Evolutionary conservation across 495 filamentous ascomycete species (phyloP).

Genomic region (Sphaerosporella brunnea): DNA sequence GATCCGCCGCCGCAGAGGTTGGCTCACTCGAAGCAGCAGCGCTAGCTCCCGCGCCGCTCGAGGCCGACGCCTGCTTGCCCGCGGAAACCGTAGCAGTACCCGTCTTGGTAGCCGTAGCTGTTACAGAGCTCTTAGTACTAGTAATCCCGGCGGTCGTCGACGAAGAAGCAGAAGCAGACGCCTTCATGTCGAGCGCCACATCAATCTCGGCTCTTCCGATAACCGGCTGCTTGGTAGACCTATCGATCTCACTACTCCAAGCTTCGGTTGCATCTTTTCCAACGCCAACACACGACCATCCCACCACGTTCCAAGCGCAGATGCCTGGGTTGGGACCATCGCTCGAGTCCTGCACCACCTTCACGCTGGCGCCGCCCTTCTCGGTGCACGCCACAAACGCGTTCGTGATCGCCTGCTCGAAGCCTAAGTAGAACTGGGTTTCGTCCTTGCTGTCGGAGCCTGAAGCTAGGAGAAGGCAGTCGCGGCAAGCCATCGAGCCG

Average conservation of each 20-base stretch:
- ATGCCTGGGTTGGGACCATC: not conserved
- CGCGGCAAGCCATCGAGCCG: not conserved
- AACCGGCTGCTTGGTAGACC: not conserved
- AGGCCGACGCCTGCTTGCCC: too few species aligned
- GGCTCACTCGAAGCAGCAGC: not conserved
- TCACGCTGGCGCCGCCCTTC: not conserved
- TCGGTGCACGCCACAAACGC: conserved; percentile 4
- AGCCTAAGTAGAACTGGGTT: not conserved
- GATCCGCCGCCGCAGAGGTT: not conserved
- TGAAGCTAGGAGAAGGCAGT: conserved; percentile 1
- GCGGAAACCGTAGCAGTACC: not conserved
- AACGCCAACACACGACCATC: not conserved
- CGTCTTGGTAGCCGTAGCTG: not conserved
- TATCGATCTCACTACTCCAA: not conserved
- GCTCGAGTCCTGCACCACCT: not conserved
- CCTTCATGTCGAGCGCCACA: not conserved
- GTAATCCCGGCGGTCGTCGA: not conserved
- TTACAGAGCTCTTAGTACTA: not conserved
- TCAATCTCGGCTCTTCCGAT: not conserved
- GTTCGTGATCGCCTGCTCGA: not conserved
- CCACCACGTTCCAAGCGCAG: not conserved
- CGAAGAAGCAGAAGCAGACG: not conserved
- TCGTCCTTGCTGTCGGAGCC: not conserved
- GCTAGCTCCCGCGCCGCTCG: too few species aligned
- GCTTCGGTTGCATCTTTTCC: not conserved